Conservation (phyloP, 345 rosid genomes). For the Punica granatum region DNA sequence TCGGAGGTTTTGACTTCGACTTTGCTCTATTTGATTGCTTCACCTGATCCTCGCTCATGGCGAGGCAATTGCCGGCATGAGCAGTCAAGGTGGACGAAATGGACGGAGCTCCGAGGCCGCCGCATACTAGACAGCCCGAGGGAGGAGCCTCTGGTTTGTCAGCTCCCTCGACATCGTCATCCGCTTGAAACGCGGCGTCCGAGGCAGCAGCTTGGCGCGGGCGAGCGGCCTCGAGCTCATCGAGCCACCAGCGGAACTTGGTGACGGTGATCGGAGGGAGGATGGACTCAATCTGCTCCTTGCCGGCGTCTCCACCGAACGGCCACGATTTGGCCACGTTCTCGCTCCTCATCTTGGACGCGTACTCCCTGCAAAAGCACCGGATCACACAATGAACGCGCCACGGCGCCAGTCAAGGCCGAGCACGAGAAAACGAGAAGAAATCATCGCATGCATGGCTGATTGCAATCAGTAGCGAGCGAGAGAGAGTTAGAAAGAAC, state of each 20-base stretch:
- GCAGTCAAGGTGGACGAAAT: neutral
- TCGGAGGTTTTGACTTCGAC: conserved; percentile 28
- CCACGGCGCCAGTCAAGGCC: conserved; percentile 2
- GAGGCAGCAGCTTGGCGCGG: neutral
- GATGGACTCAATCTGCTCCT: conserved; percentile 16
- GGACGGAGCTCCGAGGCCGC: conserved; percentile 1
- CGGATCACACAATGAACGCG: neutral
- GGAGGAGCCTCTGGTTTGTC: conserved; percentile 6
- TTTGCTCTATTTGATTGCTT: conserved; percentile 14
- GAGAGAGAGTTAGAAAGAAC: neutral
- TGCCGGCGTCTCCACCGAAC: conserved; percentile 21
- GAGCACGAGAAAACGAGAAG: neutral
- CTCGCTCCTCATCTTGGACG: conserved; percentile 34
- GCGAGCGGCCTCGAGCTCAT: conserved; percentile 37
- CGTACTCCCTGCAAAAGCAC: conserved; percentile 33
- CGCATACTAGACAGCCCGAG: conserved; percentile 7
- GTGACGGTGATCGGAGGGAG: conserved; percentile 50
- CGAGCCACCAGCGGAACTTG: conserved; percentile 69
- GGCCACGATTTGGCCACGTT: conserved; percentile 58
- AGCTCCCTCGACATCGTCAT: neutral
- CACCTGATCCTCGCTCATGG: conserved; percentile 14
- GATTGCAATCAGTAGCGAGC: neutral
- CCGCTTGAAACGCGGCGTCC: neutral
- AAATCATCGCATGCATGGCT: neutral
- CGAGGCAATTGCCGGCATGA: conserved; percentile 4